Evolutionary conservation across 1,139 yeast genomes (phyloP).

Genomic region (Debaryomyces coudertii): DNA sequence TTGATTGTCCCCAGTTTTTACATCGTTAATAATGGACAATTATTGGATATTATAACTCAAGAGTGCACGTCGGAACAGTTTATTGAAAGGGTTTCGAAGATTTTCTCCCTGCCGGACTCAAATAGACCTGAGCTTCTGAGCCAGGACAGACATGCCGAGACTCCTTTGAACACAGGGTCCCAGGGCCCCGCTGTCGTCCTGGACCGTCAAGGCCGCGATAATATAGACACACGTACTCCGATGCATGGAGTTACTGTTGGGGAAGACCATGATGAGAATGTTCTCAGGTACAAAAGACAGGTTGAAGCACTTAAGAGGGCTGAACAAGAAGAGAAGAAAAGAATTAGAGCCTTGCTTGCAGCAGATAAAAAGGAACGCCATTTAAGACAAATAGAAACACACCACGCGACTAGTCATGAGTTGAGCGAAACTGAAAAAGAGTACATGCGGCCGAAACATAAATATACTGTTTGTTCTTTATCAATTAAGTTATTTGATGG

Average conservation of each 20-base stretch:
- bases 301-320: constrained; percentile 35
- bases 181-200: neutral
- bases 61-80: constrained; percentile 26
- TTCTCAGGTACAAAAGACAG: constrained; percentile 43
- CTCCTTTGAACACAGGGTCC: neutral
- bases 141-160: neutral
- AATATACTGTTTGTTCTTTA: constrained; percentile 37
- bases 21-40: constrained; percentile 48
- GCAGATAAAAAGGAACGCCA: constrained; percentile 55
- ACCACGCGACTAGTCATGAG: neutral
- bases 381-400: constrained; percentile 9
- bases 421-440: neutral
- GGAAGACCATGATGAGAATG: constrained; percentile 13
- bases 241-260: neutral
- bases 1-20: constrained; percentile 51
- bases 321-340: constrained; percentile 53
- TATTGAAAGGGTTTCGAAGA: constrained; percentile 24
- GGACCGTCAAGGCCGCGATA: neutral
- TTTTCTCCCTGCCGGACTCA: constrained; percentile 9
- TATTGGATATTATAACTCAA: constrained; percentile 46
- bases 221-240: neutral
- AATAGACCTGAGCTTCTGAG: neutral
- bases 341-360: constrained; percentile 54
- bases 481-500: constrained; percentile 62
- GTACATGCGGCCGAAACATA: neutral